Base-by-base conservation (phyloP, 306 rosid species). In the Medicago arabica region DNA sequence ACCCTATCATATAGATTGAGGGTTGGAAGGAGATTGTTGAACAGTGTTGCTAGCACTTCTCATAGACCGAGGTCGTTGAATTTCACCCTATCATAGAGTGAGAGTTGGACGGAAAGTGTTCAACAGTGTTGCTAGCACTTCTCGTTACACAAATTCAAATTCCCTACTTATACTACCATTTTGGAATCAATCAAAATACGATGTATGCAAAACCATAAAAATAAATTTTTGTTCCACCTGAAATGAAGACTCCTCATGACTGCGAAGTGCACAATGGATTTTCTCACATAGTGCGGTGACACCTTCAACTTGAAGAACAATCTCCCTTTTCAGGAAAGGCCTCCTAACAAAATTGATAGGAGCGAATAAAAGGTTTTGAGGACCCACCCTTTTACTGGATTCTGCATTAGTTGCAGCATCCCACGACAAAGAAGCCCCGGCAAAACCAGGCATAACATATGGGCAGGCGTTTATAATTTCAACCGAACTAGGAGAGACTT, bases 301-400 rank as follows among this genome's bases (percentile, higher is more conserved):
- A 67, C 98, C 98, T 81, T 95, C 92, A 43, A 86, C 88, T 1
- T 95, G 97, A 54, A 95, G 90, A 84, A 95, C 83, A 50, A 88
- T 85, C 74, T 92, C 98, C 77, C 79, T 92, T 74, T 82, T 92
- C 81, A 72, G 87, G 68, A 95, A 95, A 78, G 97, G 97, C 85
- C 87, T 83, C 76, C 69, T 79, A 64, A 95, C 89, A 31, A 95
- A 85, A 78, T 86, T 82, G 64, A 95, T 80, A 23, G 97, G 97
- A 67, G 96, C 90, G 71, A 81, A 86, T 72, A 92, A 70, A 77
- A 92, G 78, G 72, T 82, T 85, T 80, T 87, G 93, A 78, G 91
- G 83, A 60, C 84, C 83, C 73, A 83, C 74, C 63, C 83, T 83
- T 60, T 71, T 63, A 66, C 83, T 81, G 60, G 89, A 81, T 72